These are phyloP conservation scores for Saccharomycopsis javanensis DNA, from an alignment of 805 yeast genomes.

Conservation along the genomic window DNA sequence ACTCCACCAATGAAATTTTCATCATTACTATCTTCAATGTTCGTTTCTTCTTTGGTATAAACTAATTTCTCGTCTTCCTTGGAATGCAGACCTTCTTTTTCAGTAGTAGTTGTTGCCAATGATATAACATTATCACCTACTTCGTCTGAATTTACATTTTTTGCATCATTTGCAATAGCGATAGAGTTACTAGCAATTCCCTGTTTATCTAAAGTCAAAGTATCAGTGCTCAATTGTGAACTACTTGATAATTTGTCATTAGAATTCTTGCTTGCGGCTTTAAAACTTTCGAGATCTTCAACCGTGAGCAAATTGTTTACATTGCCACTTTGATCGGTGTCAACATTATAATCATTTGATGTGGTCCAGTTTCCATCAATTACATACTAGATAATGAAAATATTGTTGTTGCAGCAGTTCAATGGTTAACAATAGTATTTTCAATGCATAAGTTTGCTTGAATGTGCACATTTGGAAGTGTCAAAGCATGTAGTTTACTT, in stretches of 20 bases:
- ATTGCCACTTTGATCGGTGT: slow-evolving; percentile 40
- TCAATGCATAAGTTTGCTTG: not conserved
- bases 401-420: not conserved
- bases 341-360: slow-evolving; percentile 25
- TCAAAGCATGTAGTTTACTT: not conserved
- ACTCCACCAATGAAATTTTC: not conserved
- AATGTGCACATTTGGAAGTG: not conserved
- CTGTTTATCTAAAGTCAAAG: not conserved
- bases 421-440: no score
- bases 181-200: not conserved
- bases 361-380: slow-evolving; percentile 53
- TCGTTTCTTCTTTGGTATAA: not conserved
- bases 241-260: not conserved
- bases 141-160: not conserved
- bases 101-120: not conserved
- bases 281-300: slow-evolving; percentile 26
- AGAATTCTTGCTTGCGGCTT: not conserved
- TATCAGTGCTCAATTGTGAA: not conserved
- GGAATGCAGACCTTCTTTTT: not conserved
- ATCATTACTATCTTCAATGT: not conserved
- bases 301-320: slow-evolving; percentile 39
- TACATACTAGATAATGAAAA: slow-evolving; percentile 28
- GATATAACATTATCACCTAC: not conserved
- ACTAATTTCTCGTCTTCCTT: not conserved
- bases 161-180: not conserved